Base-by-base conservation (phyloP, 116 monocot genomes). In the Phalaenopsis hybrid region DNA sequence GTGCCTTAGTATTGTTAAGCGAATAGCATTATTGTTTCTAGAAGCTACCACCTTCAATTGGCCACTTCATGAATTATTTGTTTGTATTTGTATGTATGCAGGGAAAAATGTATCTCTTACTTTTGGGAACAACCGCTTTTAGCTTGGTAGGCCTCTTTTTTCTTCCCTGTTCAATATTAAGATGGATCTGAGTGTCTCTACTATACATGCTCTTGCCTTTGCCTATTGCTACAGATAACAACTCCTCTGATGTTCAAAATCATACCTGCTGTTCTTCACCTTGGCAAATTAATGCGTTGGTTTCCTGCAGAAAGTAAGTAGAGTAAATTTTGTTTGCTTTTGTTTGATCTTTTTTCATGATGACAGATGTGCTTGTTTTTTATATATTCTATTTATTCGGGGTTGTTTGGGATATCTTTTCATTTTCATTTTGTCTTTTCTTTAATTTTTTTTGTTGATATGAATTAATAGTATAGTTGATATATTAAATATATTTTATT, bases 51-150 rank as follows among this genome's bases (percentile, higher is more conserved):
- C 45, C n/a, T 45, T 20, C n/a, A 46, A 5, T 75, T 75, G 75
- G 75, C 7, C 18, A 46, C 46, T 46, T 48, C 46, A 48, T 75
- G 43, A 45, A 46, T 46, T 45, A 41, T 45, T 46, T 75, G 13
- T 43, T 43, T 17, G 13, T 46, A n/a, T 44, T 75, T 75, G 0
- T 75, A n/a, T 74, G 37, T 13, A 0, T 81, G 21, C 57, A 98
- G 97, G 95, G 92, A 2, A 94, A 92, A 85, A 98, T 98, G 92
- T 98, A 98, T 88, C 97, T 94, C 4, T 81, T 98, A 73, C 90
- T 98, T 44, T 79, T 98, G 81, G 95, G 97, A 75, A 98, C 95
- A 81, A 98, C 97, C 52, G 97, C 97, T 70, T 85, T 98, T 86
- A 98, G 97, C 84, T 87, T 98, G 91, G 97, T 98, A 70, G 85